Percentiles rank a stretch among this genome's conserved stretches.
phyloP scores from a whole-genome alignment of 306 rosid species.

The Cicer chorassanicum region DNA sequence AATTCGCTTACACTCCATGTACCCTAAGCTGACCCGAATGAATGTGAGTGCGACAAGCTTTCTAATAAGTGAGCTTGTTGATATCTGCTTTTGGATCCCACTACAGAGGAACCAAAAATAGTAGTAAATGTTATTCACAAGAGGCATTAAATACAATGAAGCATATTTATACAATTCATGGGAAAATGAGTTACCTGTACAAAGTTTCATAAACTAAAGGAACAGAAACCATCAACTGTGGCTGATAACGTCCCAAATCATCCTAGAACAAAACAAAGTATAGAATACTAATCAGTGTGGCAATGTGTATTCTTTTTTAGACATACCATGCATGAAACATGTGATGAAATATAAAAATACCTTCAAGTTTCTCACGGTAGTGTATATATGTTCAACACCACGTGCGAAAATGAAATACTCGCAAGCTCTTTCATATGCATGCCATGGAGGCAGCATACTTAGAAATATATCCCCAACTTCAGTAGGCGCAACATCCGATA shows the following conservation, averaged over 20 bases:
- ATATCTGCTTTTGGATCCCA: constrained; percentile 89
- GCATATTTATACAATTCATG: constrained; percentile 25
- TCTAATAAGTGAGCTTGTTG: constrained; percentile 64
- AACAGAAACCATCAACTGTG: constrained; percentile 78
- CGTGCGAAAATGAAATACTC: constrained; percentile 83
- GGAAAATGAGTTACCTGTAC: constrained; percentile 66
- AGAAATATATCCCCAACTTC: constrained; percentile 82
- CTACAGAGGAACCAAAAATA: constrained; percentile 50
- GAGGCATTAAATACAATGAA: constrained; percentile 27
- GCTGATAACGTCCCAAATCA: constrained; percentile 77
- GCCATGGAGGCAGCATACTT: constrained; percentile 98
- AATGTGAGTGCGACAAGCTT: constrained; percentile 83
- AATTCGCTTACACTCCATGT: constrained; percentile 87
- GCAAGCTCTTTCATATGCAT: constrained; percentile 89
- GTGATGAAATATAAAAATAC: constrained; percentile 50
- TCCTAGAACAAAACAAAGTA: constrained; percentile 52
- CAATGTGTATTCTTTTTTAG: constrained; percentile 12
- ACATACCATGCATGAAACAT: constrained; percentile 36
- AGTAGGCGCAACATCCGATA: constrained; percentile 79
- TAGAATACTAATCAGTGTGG: constrained; percentile 20
- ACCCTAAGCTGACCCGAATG: constrained; percentile 72
- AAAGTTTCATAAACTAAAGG: constrained; percentile 92
- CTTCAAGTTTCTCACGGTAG: constrained; percentile 85
- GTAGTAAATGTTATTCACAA: constrained; percentile 33
- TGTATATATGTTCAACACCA: constrained; percentile 85